Base-by-base conservation (phyloP, 2,329 filamentous ascomycete species). In the Ceratocystis colombiana region DNA sequence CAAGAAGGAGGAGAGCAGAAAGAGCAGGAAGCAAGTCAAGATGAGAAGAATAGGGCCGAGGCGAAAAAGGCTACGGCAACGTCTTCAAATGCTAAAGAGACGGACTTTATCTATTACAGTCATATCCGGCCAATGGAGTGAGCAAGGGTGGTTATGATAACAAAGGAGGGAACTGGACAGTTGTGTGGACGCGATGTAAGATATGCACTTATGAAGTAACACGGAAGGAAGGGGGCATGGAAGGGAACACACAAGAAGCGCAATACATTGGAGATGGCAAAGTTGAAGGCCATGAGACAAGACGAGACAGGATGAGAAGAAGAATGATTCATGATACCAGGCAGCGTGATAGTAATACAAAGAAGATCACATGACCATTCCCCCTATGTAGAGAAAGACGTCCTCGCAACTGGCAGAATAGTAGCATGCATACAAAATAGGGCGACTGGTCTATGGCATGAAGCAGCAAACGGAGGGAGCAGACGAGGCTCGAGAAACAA, bases 121-220 rank as follows among this genome's bases (percentile, higher is more conserved):
- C 44, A 28, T n/a, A 63, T 63, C 28, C 61, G 61, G 30, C 61
- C 61, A 48, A 63, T 63, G 61, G 61, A 63, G n/a, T 63, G 45
- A 46, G 45, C 33, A 50, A 7, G 33, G 17, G n/a, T 28, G 20
- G 17, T 46, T 28, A 28, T 41, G 33, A 44, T 17, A 22, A 62
- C 30, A 3, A 22, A 62, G 59, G n/a, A 41, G 22, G 15, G 17
- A 22, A 5, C 10, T n/a, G 33, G 41, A 41, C 37, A 48, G 20
- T 53, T 15, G 48, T 20, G 22, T 22, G 48, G 48, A 20, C 6
- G 48, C 48, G 20, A 53, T 53, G 22, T 53, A 53, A 20, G 48
- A 53, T 22, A 53, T 22, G 48, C 7, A 22, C 48, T 22, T 10
- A 53, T 53, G n/a, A 22, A n/a, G 37, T 4, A 53, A 53, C 48